phyloP scores from a whole-genome alignment of 306 rosid species.

The Vicia faba region DNA sequence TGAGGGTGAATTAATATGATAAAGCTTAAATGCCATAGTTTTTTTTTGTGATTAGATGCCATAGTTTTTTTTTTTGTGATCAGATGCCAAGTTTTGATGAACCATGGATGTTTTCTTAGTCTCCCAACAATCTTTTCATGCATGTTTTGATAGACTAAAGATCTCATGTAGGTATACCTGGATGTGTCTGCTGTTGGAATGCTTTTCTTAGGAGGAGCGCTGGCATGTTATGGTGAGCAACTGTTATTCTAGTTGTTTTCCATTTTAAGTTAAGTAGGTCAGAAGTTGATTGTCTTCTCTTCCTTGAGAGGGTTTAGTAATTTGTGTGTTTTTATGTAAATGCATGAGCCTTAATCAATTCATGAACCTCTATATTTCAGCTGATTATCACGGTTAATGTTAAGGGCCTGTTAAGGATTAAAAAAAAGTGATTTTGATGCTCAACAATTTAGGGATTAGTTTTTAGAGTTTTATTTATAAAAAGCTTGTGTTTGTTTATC shows the following conservation, averaged over 20 bases:
- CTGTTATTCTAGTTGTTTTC: conserved; percentile 34
- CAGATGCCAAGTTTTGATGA: conserved; percentile 16
- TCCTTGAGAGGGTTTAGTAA: conserved; percentile 22
- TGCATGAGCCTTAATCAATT: neutral
- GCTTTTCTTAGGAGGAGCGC: conserved; percentile 77
- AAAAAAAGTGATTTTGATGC: too few species aligned
- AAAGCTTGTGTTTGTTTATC: too few species aligned
- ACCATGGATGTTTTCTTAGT: conserved; percentile 22
- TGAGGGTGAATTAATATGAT: conserved; percentile 14
- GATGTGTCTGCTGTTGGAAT: conserved; percentile 64
- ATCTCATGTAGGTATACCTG: conserved; percentile 77
- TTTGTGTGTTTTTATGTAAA: conserved; percentile 9
- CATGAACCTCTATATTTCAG: conserved; percentile 12
- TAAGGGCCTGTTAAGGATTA: neutral
- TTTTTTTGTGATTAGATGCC: too few species aligned
- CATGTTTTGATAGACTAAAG: conserved; percentile 35
- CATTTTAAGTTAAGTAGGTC: conserved; percentile 16
- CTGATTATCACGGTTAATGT: conserved; percentile 18
- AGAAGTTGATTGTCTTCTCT: conserved; percentile 9
- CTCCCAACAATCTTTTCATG: conserved; percentile 21
- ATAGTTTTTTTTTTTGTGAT: neutral
- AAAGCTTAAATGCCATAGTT: conserved; percentile 18
- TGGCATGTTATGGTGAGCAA: conserved; percentile 82
- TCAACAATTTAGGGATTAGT: too few species aligned
- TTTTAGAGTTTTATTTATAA: too few species aligned